Base-by-base conservation (phyloP, 352 stramenopile genomes). In the Nothophytophthora sp. region DNA sequence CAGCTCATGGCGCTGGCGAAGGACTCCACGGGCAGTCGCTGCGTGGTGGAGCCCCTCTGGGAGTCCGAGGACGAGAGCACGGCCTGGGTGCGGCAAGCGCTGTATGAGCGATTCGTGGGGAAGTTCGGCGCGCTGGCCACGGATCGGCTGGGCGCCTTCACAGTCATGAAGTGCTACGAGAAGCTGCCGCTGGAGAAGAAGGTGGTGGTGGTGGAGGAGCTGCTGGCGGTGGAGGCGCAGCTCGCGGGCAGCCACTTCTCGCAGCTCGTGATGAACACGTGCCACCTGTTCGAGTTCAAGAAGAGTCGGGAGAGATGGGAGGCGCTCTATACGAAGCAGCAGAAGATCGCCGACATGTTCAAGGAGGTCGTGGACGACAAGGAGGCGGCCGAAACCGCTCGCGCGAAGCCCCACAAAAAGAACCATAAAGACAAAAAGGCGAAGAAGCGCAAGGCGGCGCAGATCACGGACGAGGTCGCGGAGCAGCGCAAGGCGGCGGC, bases 91-190 rank as follows among this genome's bases (percentile, higher is more conserved):
- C 74, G 67, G 1, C 38, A 84, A n/a, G 70, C 67, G 23, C 67
- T 93, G 12, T 93, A 83, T 29, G 57, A 80, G 38, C 77, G 76
- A 16, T 89, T 90, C 52, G 64, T 85, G 13, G 80, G 83, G 13
- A 80, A 76, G 32, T 93, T 93, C 38, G 76, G 74, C 22, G 57
- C 73, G 10, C 60, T 93, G 24, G 83, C 81, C 10, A 70, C 86
- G 50, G 81, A 93, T 50, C 83, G 83, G 11, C 73, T 91, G 0
- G 78, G 83, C 15, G 78, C 81, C 15, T 93, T 93, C 44, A 84
- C 78, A 19, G 83, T 91, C 22, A 90, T 93, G 58, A 93, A 93
- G 53, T 91, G 83, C 56, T 93, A 85, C 45, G 75, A 90, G 40
- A 70, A 67, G 32, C 53, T 93, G 27, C 41, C 63, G 2, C 40